These are phyloP conservation scores for Russula lepida DNA, from an alignment of 768 basidiomycete species.

Conservation along the genomic window DNA sequence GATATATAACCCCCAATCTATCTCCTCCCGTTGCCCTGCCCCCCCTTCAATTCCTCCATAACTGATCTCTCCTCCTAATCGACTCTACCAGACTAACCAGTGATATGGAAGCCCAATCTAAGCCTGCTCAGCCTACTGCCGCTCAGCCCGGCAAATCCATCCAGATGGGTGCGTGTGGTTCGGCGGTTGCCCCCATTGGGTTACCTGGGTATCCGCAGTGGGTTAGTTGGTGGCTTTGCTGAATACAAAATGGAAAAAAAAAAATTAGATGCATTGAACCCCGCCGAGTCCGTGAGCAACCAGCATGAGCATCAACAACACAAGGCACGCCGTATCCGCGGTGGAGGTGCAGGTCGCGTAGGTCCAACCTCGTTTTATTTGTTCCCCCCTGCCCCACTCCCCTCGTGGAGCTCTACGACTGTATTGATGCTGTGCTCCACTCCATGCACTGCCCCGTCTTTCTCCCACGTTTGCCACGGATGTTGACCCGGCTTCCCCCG, in stretches of 20 bases:
- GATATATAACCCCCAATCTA: background rate
- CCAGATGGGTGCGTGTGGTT: constrained; percentile 50
- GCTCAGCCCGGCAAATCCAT: constrained; percentile 52
- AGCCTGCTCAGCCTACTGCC: constrained; percentile 30
- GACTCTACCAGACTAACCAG: background rate
- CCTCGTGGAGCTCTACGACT: too few species aligned
- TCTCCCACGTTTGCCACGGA: background rate
- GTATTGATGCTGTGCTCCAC: too few species aligned
- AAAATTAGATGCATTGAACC: constrained; percentile 45
- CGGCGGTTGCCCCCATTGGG: background rate
- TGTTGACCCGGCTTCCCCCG: background rate
- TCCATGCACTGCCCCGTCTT: background rate
- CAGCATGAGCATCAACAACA: constrained; percentile 32
- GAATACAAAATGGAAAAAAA: background rate
- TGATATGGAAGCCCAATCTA: constrained; percentile 27
- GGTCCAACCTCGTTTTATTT: background rate
- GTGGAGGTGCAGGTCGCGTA: constrained; percentile 49
- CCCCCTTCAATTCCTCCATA: background rate
- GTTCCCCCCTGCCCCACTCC: background rate
- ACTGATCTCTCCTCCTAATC: background rate
- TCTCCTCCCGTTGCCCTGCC: background rate
- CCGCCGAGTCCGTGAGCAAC: constrained; percentile 31
- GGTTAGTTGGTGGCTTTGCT: background rate
- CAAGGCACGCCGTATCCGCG: constrained; percentile 54
- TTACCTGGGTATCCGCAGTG: too few species aligned